Evolutionary conservation across 257 asterid genomes (phyloP).

Genomic region (Nicotiana tabacum): DNA sequence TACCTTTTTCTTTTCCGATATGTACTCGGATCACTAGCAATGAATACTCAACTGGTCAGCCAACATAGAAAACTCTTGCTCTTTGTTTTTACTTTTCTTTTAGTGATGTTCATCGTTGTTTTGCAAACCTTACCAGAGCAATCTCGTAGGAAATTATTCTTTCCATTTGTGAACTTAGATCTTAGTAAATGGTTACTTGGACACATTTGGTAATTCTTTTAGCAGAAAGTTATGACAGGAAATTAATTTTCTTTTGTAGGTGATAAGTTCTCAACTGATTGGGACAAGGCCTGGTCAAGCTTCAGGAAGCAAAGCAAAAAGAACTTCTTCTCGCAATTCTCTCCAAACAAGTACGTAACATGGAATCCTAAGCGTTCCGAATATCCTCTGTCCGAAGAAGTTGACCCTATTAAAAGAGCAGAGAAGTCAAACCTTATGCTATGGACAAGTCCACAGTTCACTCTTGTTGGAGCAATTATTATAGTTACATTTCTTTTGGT

Average conservation of each 20-base stretch:
- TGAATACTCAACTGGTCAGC: not conserved
- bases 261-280: slow-evolving; percentile 68
- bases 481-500: slow-evolving; percentile 65
- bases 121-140: not conserved
- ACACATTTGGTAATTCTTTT: not conserved
- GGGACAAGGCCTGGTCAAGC: slow-evolving; percentile 96
- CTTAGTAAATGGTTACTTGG: not conserved
- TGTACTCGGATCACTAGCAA: not conserved
- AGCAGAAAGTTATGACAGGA: not conserved
- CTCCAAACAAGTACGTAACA: slow-evolving; percentile 77
- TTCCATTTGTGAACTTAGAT: too few relatives aligned
- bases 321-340: slow-evolving; percentile 58
- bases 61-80: not conserved
- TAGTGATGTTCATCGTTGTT: not conserved
- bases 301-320: slow-evolving; percentile 79
- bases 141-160: not conserved
- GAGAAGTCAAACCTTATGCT: slow-evolving; percentile 82
- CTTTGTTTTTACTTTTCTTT: too few relatives aligned
- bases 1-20: not conserved
- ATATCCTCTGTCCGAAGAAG: slow-evolving; percentile 82
- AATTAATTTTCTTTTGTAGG: slow-evolving; percentile 23
- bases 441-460: slow-evolving; percentile 85
- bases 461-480: slow-evolving; percentile 59
- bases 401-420: slow-evolving; percentile 86
- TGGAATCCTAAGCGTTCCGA: slow-evolving; percentile 86